Evolutionary conservation across 441 rosid genomes (phyloP), one percentile per base, ranked within the genome.

Genomic region (Pelargonium citronellum): DNA sequence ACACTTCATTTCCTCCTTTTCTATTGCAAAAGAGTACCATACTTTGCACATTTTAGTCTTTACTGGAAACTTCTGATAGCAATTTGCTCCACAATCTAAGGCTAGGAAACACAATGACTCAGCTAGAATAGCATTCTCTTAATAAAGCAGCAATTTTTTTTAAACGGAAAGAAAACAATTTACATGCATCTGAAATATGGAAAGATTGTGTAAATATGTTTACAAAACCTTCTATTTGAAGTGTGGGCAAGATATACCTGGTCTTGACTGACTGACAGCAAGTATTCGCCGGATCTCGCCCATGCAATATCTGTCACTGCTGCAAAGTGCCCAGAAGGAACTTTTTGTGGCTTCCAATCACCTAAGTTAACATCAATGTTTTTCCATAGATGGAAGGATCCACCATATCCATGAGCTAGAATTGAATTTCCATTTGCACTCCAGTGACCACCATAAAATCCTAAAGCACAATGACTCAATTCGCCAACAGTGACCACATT

Each of bases 381-480:
- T 84, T 76, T 89, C 96, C 99, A 90, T 69, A 86, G 83, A 81
- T 94, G 91, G 77, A 90, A 94, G 46, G 94, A 80, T 68, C 99
- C 99, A 10, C 99, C 97, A 65, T 87, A 91, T 73, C 96, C 97
- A 86, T 94, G 91, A 55, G 97, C 97, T 64, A 94, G 78, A 73
- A 94, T 85, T 11, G 92, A 84, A 30, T 27, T 17, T 71, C 90
- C 86, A 77, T 85, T 84, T 9, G 88, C 81, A 68, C 94, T 84
- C 97, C 99, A 94, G 17, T 94, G 97, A 67, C 99, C 96, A 69
- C 99, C 99, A 67, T 90, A 94, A 84, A 91, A 94, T 43, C 99
- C 99, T 74, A 94, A 78, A 77, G 97, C 97, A 81, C 96, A 94
- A 79, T 94, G 97, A 79, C 97, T 91, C 71, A 94, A 73, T 81